Conservation (phyloP, 139 green algal species). For the Haematococcus sp. region DNA sequence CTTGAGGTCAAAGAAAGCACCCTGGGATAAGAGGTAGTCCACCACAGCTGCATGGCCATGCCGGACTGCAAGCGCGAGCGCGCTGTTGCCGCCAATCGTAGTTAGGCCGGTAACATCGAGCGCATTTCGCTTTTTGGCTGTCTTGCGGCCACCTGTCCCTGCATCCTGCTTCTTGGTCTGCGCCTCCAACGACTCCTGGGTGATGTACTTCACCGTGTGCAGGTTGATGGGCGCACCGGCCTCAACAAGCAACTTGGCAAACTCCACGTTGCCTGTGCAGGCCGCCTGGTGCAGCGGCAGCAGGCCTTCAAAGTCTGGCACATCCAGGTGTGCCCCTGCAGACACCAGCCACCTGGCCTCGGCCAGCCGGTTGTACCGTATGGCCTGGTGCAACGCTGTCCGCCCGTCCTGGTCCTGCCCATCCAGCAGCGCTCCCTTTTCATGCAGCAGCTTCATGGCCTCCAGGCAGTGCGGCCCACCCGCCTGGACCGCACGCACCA, state of each 20-base stretch:
- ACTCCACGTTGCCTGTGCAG: conserved; percentile 9
- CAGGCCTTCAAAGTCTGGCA: conserved; percentile 41
- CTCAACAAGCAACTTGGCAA: conserved; percentile 11
- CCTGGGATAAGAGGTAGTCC: conserved; percentile 38
- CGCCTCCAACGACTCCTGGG: conserved; percentile 33
- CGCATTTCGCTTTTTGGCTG: conserved; percentile 9
- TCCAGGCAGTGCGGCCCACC: conserved; percentile 27
- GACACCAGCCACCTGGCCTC: conserved; percentile 34
- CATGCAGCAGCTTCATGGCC: conserved; percentile 31
- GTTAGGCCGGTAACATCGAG: conserved; percentile 34
- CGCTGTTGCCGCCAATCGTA: conserved; percentile 39
- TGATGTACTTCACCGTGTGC: conserved; percentile 43
- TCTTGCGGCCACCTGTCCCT: conserved; percentile 12
- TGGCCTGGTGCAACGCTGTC: conserved; percentile 41
- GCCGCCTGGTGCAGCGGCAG: conserved; percentile 42
- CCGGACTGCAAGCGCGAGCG: conserved; percentile 36
- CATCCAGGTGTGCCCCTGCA: conserved; percentile 29
- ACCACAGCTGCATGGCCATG: conserved; percentile 35
- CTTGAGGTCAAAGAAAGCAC: conserved; percentile 36
- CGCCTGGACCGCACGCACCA: conserved; percentile 36
- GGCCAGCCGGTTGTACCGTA: conserved; percentile 37
- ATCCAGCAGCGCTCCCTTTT: conserved; percentile 32
- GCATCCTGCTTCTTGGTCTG: conserved; percentile 19
- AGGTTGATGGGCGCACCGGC: conserved; percentile 33
- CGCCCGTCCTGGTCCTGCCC: conserved; percentile 42